Evolutionary conservation across 169 alveolate species (phyloP).

Genomic region (Cryptosporidium sp.): DNA sequence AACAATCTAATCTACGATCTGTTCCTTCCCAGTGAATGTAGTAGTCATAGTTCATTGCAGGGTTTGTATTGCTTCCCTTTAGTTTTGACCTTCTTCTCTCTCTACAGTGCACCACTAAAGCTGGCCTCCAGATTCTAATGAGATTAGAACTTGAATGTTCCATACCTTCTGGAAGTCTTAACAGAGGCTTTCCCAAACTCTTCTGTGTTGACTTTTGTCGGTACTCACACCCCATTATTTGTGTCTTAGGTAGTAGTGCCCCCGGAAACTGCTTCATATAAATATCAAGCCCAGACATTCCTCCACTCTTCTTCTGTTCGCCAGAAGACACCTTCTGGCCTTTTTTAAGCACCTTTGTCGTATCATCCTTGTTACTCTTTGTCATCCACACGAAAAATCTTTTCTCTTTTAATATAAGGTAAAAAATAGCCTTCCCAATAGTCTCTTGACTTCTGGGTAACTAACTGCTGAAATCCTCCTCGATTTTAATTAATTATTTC

Average conservation of each 20-base stretch:
- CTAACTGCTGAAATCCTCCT: neutral
- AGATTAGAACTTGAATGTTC: slow-evolving; percentile 15
- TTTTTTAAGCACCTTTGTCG: slow-evolving; percentile 49
- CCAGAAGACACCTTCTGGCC: slow-evolving; percentile 71
- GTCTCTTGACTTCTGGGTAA: neutral
- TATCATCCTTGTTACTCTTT: slow-evolving; percentile 37
- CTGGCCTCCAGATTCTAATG: slow-evolving; percentile 68
- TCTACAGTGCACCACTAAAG: slow-evolving; percentile 57
- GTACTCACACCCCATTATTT: slow-evolving; percentile 69
- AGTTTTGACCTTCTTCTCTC: slow-evolving; percentile 38
- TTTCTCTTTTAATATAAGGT: neutral
- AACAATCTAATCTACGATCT: slow-evolving; percentile 89
- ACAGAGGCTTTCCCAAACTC: slow-evolving; percentile 20
- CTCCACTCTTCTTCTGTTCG: slow-evolving; percentile 10
- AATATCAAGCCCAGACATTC: slow-evolving; percentile 52
- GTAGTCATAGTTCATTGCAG: slow-evolving; percentile 84
- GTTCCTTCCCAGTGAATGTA: slow-evolving; percentile 90
- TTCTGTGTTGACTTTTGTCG: slow-evolving; percentile 32
- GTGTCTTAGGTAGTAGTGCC: slow-evolving; percentile 61
- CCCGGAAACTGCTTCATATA: slow-evolving; percentile 71
- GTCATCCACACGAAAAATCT: slow-evolving; percentile 21
- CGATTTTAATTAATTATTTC: neutral
- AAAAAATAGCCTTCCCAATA: neutral
- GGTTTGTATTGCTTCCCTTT: slow-evolving; percentile 29
- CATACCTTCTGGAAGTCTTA: slow-evolving; percentile 57